A percentile compares a stretch with the other conserved stretches of the same genome.
These are phyloP conservation scores for Desmodesmus armatus DNA, from an alignment of 139 green algal species.

Conservation along the genomic window DNA sequence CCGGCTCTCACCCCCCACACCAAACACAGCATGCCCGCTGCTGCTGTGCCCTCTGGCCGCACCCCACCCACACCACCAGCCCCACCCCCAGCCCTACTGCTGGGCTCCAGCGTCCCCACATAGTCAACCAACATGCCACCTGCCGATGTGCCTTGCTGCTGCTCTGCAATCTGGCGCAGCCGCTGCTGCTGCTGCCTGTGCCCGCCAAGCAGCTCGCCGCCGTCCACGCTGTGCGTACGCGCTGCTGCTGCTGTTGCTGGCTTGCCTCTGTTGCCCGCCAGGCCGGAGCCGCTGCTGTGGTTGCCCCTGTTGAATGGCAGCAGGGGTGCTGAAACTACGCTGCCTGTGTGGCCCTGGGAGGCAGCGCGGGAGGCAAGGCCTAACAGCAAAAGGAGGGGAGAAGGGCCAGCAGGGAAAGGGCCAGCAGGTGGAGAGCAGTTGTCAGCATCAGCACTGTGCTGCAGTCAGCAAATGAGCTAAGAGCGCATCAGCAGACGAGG, in stretches of 20 bases:
- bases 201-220: neutral
- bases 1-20: neutral
- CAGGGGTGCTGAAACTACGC: neutral
- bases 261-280: neutral
- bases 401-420: neutral
- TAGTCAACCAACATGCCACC: constrained; percentile 1
- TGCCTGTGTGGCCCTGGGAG: neutral
- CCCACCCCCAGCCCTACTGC: neutral
- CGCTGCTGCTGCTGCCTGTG: constrained; percentile 6
- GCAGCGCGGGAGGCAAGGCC: neutral
- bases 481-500: no score
- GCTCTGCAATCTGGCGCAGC: neutral
- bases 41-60: no score
- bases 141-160: neutral
- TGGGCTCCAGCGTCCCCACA: constrained; percentile 24
- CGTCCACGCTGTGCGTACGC: neutral
- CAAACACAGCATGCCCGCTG: constrained; percentile 9
- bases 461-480: neutral
- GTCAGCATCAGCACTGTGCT: neutral
- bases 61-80: neutral
- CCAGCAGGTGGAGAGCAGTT: neutral
- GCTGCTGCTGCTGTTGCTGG: neutral
- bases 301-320: neutral
- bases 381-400: neutral
- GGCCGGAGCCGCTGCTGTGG: constrained; percentile 1